Conservation (phyloP, 306 rosid species). For the Castanea sativa region DNA sequence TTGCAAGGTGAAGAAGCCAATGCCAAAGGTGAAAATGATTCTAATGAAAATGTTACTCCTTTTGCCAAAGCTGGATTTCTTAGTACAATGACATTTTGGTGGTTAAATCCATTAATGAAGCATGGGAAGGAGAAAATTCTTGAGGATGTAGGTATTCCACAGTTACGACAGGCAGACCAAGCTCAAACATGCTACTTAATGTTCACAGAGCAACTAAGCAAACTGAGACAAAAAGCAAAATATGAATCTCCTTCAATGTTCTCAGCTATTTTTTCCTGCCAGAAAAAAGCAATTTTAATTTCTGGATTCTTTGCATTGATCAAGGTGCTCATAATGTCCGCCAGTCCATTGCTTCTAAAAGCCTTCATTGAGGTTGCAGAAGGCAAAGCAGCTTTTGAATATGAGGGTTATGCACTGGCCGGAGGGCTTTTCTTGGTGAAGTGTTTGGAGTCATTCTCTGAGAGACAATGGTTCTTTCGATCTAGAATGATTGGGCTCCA, state of each 20-base stretch:
- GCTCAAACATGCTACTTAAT: slow-evolving; percentile 42
- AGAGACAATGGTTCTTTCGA: slow-evolving; percentile 76
- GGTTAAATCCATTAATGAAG: slow-evolving; percentile 37
- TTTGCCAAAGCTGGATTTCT: slow-evolving; percentile 16
- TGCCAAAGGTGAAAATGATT: background rate
- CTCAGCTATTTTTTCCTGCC: slow-evolving; percentile 50
- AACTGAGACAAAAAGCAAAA: slow-evolving; percentile 27
- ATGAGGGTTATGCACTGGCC: slow-evolving; percentile 63
- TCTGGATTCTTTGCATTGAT: slow-evolving; percentile 72
- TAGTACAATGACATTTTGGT: slow-evolving; percentile 21
- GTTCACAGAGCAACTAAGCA: slow-evolving; percentile 36
- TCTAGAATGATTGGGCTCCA: slow-evolving; percentile 55
- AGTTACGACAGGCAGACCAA: slow-evolving; percentile 21
- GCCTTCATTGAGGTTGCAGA: slow-evolving; percentile 71
- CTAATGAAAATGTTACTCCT: slow-evolving; percentile 12
- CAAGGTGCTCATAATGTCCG: slow-evolving; percentile 55
- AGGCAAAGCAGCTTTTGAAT: slow-evolving; percentile 56
- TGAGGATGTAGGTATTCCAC: slow-evolving; percentile 15
- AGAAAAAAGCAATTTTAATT: slow-evolving; percentile 50
- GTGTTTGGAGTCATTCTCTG: slow-evolving; percentile 57
- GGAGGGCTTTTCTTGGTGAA: slow-evolving; percentile 52
- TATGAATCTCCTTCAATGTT: slow-evolving; percentile 37
- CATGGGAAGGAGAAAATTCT: slow-evolving; percentile 23
- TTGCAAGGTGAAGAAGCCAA: slow-evolving; percentile 5
- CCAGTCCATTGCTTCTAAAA: slow-evolving; percentile 69